Conservation (phyloP, 1,284 basidiomycete species). For the Moesziomyces globuligerus region DNA sequence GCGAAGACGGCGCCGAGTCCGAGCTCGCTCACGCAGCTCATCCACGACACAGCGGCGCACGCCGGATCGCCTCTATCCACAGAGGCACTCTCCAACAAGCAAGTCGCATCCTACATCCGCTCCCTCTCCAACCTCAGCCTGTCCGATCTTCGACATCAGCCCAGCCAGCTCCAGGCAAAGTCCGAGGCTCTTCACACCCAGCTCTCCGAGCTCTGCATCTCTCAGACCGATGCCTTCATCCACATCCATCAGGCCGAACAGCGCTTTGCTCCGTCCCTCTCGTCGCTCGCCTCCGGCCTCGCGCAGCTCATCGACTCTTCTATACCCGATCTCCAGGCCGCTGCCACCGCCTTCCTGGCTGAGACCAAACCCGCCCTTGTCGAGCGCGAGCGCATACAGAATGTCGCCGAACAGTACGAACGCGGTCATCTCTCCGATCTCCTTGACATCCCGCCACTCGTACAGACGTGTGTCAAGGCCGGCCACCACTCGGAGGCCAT, state of each 20-base stretch:
- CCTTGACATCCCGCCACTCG: conserved; percentile 85
- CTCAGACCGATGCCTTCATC: conserved; percentile 50
- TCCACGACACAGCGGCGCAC: conserved; percentile 13
- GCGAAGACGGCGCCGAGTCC: background rate
- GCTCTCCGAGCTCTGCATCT: conserved; percentile 48
- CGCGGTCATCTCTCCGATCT: conserved; percentile 89
- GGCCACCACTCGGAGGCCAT: conserved; percentile 90
- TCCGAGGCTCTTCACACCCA: conserved; percentile 39
- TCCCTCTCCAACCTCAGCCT: conserved; percentile 46
- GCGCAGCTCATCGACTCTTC: conserved; percentile 18
- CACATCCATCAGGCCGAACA: conserved; percentile 43
- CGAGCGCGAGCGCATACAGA: conserved; percentile 23
- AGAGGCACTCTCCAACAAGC: conserved; percentile 24
- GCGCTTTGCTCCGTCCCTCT: conserved; percentile 33
- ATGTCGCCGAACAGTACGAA: conserved; percentile 67
- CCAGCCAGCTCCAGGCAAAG: conserved; percentile 32
- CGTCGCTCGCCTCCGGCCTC: conserved; percentile 18
- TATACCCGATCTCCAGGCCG: conserved; percentile 27
- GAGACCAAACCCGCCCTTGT: conserved; percentile 20
- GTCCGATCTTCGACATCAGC: conserved; percentile 34
- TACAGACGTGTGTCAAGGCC: conserved; percentile 89
- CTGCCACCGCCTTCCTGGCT: conserved; percentile 21
- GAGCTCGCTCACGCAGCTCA: conserved; percentile 19
- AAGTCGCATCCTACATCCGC: conserved; percentile 36
- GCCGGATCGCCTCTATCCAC: conserved; percentile 15